Base-by-base conservation (phyloP, 31 red algal genomes). In the Odonthalia washingtoniensis region DNA sequence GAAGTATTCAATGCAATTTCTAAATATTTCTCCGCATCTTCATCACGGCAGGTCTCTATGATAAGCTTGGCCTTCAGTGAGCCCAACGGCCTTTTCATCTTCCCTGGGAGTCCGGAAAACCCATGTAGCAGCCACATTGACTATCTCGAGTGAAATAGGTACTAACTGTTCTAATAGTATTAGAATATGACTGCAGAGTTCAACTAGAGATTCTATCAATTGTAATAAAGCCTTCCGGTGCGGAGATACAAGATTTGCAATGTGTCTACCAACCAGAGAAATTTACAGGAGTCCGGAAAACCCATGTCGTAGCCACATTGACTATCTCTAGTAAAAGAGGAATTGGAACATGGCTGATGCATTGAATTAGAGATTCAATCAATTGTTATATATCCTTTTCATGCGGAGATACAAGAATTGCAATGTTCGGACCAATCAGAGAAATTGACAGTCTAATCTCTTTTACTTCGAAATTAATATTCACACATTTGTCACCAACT, bases 11-110 rank as follows among this genome's bases (percentile, higher is more conserved):
- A 36, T 4, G 94, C 95, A 26, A 84, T 79, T 35, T 90, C 82
- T 52, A 94, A 87, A 30, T 88, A 90, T 35, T 97, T 81, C 39
- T 85, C 89, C 0, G 97, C 89, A 70, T 95, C 92, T 31, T 86
- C 86, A 36, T 82, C 82, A 27, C 80, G 67, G 21, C 85, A 83
- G 27, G 96, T 61, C 4, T 44, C 75, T 2, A 72, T 40, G 31
- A 81, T 81, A 39, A 99, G 83, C 77, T 97, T 93, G 18, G 88
- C 95, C 91, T 83, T 85, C 89, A 44, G 72, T 17, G 5, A 30
- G 12, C 49, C 80, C 40, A 0, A 40, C 24, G 27, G 46, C 49
- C 27, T 24, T 44, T 2, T 43, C 26, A 42, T 77, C 46, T 26
- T 60, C 36, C 0, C 30, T 33, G 2, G 93, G 49, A 26, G 84